Conservation (phyloP, 129 eudicot genomes). For the Erigeron canadensis region DNA sequence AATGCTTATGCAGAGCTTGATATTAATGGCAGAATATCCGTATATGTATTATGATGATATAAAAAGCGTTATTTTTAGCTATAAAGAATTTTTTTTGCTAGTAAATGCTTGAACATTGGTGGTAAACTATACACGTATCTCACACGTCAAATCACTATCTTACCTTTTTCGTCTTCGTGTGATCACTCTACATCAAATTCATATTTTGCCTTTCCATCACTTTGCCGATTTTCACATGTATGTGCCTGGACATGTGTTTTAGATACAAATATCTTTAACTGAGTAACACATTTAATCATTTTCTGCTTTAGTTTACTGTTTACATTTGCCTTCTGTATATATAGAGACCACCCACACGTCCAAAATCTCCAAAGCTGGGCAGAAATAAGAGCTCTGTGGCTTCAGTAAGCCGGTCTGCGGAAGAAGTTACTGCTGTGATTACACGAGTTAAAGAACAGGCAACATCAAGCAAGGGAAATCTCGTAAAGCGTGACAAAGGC, state of each 20-base stretch:
- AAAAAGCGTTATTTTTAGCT: too few relatives aligned
- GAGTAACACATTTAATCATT: not conserved
- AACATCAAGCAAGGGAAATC: conserved; percentile 19
- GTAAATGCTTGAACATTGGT: too few relatives aligned
- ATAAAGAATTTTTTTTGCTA: too few relatives aligned
- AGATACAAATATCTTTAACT: not conserved
- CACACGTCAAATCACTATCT: too few relatives aligned
- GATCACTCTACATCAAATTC: too few relatives aligned
- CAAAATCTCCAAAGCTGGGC: conserved; percentile 43
- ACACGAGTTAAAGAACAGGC: conserved; percentile 15
- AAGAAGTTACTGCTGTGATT: conserved; percentile 1
- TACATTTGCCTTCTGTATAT: not conserved
- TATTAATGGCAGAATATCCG: conserved; percentile 1
- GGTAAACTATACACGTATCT: too few relatives aligned
- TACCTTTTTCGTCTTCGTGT: too few relatives aligned
- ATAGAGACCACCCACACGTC: conserved; percentile 34
- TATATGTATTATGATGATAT: too few relatives aligned
- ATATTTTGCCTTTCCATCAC: too few relatives aligned
- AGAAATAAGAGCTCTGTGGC: conserved; percentile 34
- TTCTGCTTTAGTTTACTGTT: not conserved
- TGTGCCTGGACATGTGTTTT: too few relatives aligned
- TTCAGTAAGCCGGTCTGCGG: conserved; percentile 22
- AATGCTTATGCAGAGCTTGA: conserved; percentile 9
- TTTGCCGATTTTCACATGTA: too few relatives aligned
- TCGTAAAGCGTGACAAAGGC: conserved; percentile 3